Evolutionary conservation across 768 basidiomycete species (phyloP).

Genomic region (Suillus variegatus): DNA sequence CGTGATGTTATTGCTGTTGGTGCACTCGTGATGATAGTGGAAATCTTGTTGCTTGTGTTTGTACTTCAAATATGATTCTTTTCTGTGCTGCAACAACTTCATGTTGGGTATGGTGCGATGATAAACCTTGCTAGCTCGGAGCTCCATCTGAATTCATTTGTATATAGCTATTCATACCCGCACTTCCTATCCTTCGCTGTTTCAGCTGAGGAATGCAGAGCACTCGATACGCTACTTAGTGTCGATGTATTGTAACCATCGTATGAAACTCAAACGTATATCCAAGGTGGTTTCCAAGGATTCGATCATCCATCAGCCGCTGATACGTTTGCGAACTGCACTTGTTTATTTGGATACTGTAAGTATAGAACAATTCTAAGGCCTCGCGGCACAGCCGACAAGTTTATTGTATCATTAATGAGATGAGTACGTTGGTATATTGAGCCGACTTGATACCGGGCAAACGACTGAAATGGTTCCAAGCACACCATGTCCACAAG

Average conservation of each 20-base stretch:
- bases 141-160: background rate
- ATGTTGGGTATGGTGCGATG: conserved; percentile 13
- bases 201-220: background rate
- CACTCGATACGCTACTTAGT: background rate
- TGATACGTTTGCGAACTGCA: background rate
- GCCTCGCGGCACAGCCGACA: background rate
- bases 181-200: background rate
- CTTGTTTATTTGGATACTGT: background rate
- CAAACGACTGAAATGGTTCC: background rate
- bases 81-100: background rate
- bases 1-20: conserved; percentile 67
- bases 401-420: background rate
- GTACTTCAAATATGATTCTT: conserved; percentile 45
- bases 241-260: background rate
- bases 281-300: background rate
- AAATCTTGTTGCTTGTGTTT: conserved; percentile 65
- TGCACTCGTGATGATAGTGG: conserved; percentile 59
- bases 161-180: background rate
- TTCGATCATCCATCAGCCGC: too few species aligned
- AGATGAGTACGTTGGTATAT: conserved; percentile 1
- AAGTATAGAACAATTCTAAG: background rate
- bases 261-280: background rate
- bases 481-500: background rate
- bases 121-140: background rate
- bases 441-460: background rate